These are phyloP conservation scores for Ulmus americana DNA, from an alignment of 331 rosid species.

Conservation along the genomic window DNA sequence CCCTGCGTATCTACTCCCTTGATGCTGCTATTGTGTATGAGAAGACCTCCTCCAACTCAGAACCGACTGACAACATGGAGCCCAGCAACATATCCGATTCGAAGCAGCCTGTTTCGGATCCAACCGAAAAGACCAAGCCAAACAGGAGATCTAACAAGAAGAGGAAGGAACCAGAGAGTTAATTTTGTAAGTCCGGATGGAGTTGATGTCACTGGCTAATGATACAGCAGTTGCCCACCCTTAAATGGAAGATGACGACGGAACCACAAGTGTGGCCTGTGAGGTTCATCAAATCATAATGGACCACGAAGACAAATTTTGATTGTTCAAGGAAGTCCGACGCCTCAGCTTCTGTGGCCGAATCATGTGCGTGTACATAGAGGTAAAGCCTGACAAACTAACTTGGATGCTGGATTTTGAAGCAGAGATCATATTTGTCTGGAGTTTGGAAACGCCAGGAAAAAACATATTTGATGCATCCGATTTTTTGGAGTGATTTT, in stretches of 20 bases:
- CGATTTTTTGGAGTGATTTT: conserved; percentile 62
- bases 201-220: conserved; percentile 16
- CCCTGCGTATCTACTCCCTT: conserved; percentile 83
- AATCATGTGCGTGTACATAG: conserved; percentile 68
- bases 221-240: conserved; percentile 22
- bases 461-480: conserved; percentile 23
- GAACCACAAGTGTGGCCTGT: conserved; percentile 10
- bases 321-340: background rate
- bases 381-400: conserved; percentile 74
- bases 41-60: conserved; percentile 47
- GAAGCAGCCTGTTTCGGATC: conserved; percentile 42
- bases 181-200: conserved; percentile 23
- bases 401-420: conserved; percentile 61
- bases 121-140: conserved; percentile 55
- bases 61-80: conserved; percentile 49
- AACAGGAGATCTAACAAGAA: conserved; percentile 73
- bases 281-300: conserved; percentile 26
- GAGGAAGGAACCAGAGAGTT: conserved; percentile 79
- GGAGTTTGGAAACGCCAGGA: conserved; percentile 34
- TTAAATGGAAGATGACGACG: conserved; percentile 22
- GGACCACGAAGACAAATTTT: conserved; percentile 19
- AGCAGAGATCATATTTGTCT: conserved; percentile 55
- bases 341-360: conserved; percentile 41
- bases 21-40: conserved; percentile 85
- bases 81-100: conserved; percentile 41